Base-by-base conservation (phyloP, 768 basidiomycete genomes). In the Tricholoma matsutake region DNA sequence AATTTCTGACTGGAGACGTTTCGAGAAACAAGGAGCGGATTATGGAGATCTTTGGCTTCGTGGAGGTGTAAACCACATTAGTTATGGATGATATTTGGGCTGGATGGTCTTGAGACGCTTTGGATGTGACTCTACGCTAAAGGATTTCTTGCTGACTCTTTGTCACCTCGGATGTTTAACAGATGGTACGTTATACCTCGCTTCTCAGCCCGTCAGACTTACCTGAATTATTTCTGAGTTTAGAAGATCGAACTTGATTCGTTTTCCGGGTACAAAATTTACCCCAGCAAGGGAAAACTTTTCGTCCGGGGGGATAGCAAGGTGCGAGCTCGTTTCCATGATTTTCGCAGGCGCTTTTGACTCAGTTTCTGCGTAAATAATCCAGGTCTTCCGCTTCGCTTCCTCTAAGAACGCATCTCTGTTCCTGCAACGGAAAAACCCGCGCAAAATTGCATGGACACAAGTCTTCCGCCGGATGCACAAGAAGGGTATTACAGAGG, bases 401-500 rank as follows among this genome's bases (percentile, higher is more conserved):
- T 82, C 77, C 74, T 92, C 92, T 65, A 98, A 98, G 86, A 92
- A 87, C 72, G 85, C 95, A 63, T 98, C 96, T 63, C 90, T 99
- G 67, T 98, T 98, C 88, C 82, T 92, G 61, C 97, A 99, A 78
- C 92, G 96, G 82, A 99, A 99, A 84, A 98, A 99, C 84, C 97
- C 97, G 56, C 93, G 97, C 75, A 98, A 98, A 87, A 95, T 98
- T 80, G 90, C 96, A 65, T 98, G 96, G 96, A 98, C 96, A 39
- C 79, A 82, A 69, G 86, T 91, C 63, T 96, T 91, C 85, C 91
- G 93, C 66, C 91, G 95, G 69, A 93, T 97, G 89, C 97, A 98
- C 87, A 97, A 96, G 88, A 99, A 99, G 88, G 97, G 97, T 76
- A 87, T 98, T 76, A 95, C 95, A 55, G 96, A 98, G 81, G 96